Evolutionary conservation across 2,329 filamentous ascomycete genomes (phyloP).

Genomic region (Neopestalotiopsis sp.): DNA sequence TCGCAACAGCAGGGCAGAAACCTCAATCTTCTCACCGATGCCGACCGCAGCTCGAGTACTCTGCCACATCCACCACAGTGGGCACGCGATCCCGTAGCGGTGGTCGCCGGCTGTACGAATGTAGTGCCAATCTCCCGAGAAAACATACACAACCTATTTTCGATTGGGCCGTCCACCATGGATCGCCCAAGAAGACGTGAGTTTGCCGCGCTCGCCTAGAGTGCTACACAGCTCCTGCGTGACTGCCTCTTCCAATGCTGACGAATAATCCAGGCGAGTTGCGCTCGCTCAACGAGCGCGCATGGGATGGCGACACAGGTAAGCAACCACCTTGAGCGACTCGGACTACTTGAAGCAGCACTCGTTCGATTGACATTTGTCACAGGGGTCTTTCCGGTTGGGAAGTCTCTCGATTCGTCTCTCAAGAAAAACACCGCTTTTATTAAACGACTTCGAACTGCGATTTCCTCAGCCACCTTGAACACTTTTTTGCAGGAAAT

Average conservation of each 20-base stretch:
- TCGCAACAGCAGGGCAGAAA: conserved; percentile 16
- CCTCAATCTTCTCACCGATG: conserved; percentile 41
- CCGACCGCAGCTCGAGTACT: conserved; percentile 48
- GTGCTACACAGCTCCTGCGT: neutral
- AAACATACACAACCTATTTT: conserved; percentile 33
- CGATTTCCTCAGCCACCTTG: conserved; percentile 79
- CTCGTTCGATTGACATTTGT: conserved; percentile 25
- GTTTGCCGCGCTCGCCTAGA: conserved; percentile 30
- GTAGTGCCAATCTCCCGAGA: conserved; percentile 44
- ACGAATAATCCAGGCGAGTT: conserved; percentile 72
- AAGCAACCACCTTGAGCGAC: conserved; percentile 27
- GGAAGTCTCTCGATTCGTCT: conserved; percentile 85
- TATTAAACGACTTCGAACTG: conserved; percentile 93
- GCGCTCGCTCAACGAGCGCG: conserved; percentile 83
- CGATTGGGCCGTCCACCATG: conserved; percentile 54
- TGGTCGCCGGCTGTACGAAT: conserved; percentile 47
- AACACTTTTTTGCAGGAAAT: conserved; percentile 90
- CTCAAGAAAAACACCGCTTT: conserved; percentile 98
- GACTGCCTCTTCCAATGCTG: neutral
- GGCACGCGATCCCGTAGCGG: conserved; percentile 52
- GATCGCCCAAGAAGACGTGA: conserved; percentile 70
- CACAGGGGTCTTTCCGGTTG: conserved; percentile 78
- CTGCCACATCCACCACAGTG: conserved; percentile 47
- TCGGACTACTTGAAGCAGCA: neutral
- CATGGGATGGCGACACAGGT: conserved; percentile 92